A percentile compares a stretch with the other conserved stretches of the same genome.
phyloP scores from a whole-genome alignment of 2,329 filamentous ascomycete genomes.

The Diaporthe longicolla region DNA sequence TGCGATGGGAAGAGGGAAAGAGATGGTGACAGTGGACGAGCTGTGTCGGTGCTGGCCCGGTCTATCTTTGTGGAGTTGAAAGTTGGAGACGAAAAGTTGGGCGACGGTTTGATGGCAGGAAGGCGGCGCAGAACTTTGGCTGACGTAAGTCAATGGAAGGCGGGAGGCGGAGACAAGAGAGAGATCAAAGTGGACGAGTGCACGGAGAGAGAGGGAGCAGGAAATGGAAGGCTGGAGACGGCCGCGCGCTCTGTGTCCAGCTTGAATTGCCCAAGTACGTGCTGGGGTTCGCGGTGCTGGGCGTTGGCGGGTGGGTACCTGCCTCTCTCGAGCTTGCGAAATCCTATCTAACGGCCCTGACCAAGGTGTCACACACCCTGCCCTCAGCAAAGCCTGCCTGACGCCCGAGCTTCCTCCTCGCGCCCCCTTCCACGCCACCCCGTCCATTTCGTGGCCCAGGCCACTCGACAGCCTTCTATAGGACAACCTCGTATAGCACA shows the following conservation, averaged over 20 bases:
- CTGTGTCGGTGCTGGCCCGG: constrained; percentile 35
- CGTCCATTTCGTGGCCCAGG: constrained; percentile 14
- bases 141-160: constrained; percentile 31
- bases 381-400: constrained; percentile 30
- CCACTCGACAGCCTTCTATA: not conserved
- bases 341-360: constrained; percentile 25
- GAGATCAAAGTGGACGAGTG: not conserved
- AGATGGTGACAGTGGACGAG: constrained; percentile 32
- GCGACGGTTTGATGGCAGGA: constrained; percentile 31
- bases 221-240: constrained; percentile 34
- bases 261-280: constrained; percentile 19
- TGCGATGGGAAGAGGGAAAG: constrained; percentile 34
- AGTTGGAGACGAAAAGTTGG: constrained; percentile 40
- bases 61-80: constrained; percentile 38
- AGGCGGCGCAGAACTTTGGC: constrained; percentile 11
- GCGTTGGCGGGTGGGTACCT: constrained; percentile 35
- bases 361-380: constrained; percentile 20
- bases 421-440: constrained; percentile 14
- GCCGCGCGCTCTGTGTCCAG: constrained; percentile 14
- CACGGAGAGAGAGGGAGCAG: constrained; percentile 3
- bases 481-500: too few relatives aligned
- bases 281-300: constrained; percentile 16
- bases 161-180: constrained; percentile 23
- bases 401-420: constrained; percentile 24
- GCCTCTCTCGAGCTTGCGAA: constrained; percentile 32